Percentiles rank a stretch among this genome's conserved stretches.
Evolutionary conservation across 1,139 yeast genomes (phyloP).

Genomic region (Taphrina deformans): DNA sequence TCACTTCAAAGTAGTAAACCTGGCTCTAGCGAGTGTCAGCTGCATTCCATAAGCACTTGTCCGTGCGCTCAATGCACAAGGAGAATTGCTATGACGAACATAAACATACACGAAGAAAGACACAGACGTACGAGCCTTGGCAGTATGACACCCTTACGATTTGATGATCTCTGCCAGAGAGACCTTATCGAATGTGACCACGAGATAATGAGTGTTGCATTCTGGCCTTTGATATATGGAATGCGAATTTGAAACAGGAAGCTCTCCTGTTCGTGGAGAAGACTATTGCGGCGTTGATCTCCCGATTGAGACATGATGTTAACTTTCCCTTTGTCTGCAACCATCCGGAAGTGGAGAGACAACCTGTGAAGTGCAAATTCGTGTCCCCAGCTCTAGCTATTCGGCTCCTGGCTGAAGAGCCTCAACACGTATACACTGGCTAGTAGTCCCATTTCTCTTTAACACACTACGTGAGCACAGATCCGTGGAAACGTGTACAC

Average conservation of each 20-base stretch:
- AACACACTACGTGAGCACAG: too few species aligned
- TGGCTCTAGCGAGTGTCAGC: background rate
- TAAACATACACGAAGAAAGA: background rate
- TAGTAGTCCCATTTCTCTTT: too few species aligned
- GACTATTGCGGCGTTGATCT: background rate
- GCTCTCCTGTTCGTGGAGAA: background rate
- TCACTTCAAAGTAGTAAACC: too few species aligned
- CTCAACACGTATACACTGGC: too few species aligned
- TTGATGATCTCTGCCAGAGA: constrained; percentile 8
- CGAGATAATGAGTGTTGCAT: too few species aligned
- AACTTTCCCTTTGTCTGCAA: background rate
- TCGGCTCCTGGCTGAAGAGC: too few species aligned
- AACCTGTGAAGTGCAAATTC: background rate
- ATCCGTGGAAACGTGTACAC: too few species aligned
- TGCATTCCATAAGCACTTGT: background rate
- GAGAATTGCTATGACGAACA: background rate
- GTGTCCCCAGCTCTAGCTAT: background rate
- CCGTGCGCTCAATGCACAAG: background rate
- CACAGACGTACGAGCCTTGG: background rate
- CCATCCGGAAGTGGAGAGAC: background rate
- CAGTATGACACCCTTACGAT: too few species aligned
- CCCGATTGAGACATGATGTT: background rate
- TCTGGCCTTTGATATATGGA: too few species aligned
- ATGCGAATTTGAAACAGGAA: background rate
- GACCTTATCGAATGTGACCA: too few species aligned